These are phyloP conservation scores for Punctularia strigosozonata DNA, from an alignment of 768 basidiomycete genomes.

Conservation along the genomic window DNA sequence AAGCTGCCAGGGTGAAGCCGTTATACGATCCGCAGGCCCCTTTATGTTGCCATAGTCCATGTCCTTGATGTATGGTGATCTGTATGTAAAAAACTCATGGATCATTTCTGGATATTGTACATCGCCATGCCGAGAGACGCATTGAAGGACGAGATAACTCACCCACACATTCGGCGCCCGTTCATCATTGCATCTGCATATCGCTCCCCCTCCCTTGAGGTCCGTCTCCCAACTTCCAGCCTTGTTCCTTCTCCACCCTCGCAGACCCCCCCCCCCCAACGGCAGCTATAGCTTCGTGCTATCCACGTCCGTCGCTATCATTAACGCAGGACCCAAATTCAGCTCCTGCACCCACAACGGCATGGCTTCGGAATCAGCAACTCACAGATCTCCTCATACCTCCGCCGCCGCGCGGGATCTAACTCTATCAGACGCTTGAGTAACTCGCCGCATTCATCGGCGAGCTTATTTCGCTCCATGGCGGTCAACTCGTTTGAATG, in stretches of 20 bases:
- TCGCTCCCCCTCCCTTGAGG: too few species aligned
- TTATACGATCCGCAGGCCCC: too few species aligned
- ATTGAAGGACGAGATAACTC: too few species aligned
- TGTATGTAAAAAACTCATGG: too few species aligned
- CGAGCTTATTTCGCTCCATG: conserved; percentile 17
- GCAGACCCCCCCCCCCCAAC: not conserved
- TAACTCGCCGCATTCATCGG: conserved; percentile 35
- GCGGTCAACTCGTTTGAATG: conserved; percentile 23
- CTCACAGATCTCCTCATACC: conserved; percentile 63
- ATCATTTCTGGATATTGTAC: too few species aligned
- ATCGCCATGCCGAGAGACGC: too few species aligned
- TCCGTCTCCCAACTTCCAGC: too few species aligned
- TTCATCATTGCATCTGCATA: too few species aligned
- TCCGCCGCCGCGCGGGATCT: conserved; percentile 51
- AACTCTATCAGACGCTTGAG: conserved; percentile 44
- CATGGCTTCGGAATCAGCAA: not conserved
- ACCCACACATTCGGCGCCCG: too few species aligned
- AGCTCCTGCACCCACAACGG: not conserved
- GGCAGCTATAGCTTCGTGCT: not conserved
- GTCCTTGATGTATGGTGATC: too few species aligned
- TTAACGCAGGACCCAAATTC: not conserved
- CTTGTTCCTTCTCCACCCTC: not conserved
- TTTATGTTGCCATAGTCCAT: too few species aligned
- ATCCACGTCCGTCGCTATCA: not conserved
- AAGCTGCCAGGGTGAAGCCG: too few species aligned